Percentiles rank a stretch among this genome's conserved stretches.
Evolutionary conservation across 352 stramenopile genomes (phyloP).

Genomic region (Globisporangium camurandrum): DNA sequence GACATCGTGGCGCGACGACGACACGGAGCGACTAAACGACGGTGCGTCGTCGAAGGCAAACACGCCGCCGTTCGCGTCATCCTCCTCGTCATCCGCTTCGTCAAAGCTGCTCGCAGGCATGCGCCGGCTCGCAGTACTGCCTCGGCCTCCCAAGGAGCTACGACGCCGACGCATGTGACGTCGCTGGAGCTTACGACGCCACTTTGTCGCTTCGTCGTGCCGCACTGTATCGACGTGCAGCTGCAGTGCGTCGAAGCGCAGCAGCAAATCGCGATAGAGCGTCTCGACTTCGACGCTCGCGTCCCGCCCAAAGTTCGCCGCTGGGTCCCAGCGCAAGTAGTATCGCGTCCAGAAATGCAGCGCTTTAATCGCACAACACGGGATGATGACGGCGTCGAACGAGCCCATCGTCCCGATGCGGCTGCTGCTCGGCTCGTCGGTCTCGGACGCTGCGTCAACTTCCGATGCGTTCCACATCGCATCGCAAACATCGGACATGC

Average conservation of each 20-base stretch:
- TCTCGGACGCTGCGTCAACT: conserved; percentile 23
- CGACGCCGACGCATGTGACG: neutral
- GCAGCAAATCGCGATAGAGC: conserved; percentile 39
- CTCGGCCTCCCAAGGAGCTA: conserved; percentile 10
- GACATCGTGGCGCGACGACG: neutral
- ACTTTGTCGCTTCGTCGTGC: conserved; percentile 24
- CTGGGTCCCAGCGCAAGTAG: conserved; percentile 73
- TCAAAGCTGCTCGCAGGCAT: conserved; percentile 2
- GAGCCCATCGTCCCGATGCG: conserved; percentile 20
- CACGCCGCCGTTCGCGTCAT: conserved; percentile 18
- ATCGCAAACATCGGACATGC: conserved; percentile 18
- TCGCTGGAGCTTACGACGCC: conserved; percentile 17
- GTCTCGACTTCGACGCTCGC: conserved; percentile 52
- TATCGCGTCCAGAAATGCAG: conserved; percentile 75
- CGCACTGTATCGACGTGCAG: conserved; percentile 15
- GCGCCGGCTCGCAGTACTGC: conserved; percentile 1
- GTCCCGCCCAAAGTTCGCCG: conserved; percentile 45
- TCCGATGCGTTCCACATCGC: conserved; percentile 24
- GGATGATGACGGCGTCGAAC: conserved; percentile 59
- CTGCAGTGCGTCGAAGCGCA: conserved; percentile 24
- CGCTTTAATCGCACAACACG: conserved; percentile 56
- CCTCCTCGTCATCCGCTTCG: neutral
- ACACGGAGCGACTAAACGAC: neutral
- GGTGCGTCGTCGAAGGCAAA: conserved; percentile 8
- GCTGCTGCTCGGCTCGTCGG: conserved; percentile 24